A percentile compares a stretch with the other conserved stretches of the same genome.
Conservation (phyloP, 371 early-diverging fungal species). For the Mortierella sp. region DNA sequence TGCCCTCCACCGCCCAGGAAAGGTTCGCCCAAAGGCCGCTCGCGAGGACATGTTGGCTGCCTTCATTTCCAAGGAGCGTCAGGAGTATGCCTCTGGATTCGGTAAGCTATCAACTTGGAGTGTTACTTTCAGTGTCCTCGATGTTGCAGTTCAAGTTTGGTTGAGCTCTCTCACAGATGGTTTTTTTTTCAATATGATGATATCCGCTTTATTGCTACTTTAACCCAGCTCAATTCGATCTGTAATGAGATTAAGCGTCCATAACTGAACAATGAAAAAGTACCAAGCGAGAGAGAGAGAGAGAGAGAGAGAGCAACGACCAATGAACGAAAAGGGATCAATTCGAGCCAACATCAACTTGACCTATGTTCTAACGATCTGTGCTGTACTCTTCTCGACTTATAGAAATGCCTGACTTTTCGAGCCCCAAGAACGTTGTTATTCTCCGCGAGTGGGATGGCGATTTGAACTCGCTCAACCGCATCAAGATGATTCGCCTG, state of each 20-base stretch:
- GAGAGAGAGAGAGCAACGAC: not conserved
- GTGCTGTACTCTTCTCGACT: conserved; percentile 1
- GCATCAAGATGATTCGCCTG: conserved; percentile 49
- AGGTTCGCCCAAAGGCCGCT: conserved; percentile 64
- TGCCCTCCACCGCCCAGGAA: conserved; percentile 61
- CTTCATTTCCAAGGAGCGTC: conserved; percentile 61
- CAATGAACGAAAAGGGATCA: too few species aligned
- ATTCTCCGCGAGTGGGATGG: conserved; percentile 71
- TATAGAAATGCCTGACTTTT: conserved; percentile 71
- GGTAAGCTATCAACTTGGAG: conserved; percentile 58
- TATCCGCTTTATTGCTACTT: conserved; percentile 45
- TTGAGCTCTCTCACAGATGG: not conserved
- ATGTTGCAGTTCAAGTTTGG: not conserved
- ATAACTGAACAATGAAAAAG: conserved; percentile 21
- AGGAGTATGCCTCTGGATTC: conserved; percentile 70
- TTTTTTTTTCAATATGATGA: conserved; percentile 30
- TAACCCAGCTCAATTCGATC: conserved; percentile 58
- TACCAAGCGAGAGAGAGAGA: not conserved
- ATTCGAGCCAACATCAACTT: too few species aligned
- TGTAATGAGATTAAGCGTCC: conserved; percentile 43
- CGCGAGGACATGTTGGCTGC: conserved; percentile 64
- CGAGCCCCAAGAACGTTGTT: conserved; percentile 67
- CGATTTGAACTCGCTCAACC: conserved; percentile 62
- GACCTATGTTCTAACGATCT: not conserved
- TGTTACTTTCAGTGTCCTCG: not conserved